Percentiles rank a stretch among this genome's conserved stretches.
phyloP scores from a whole-genome alignment of 352 stramenopile species.

The Lagenidium sp. region DNA sequence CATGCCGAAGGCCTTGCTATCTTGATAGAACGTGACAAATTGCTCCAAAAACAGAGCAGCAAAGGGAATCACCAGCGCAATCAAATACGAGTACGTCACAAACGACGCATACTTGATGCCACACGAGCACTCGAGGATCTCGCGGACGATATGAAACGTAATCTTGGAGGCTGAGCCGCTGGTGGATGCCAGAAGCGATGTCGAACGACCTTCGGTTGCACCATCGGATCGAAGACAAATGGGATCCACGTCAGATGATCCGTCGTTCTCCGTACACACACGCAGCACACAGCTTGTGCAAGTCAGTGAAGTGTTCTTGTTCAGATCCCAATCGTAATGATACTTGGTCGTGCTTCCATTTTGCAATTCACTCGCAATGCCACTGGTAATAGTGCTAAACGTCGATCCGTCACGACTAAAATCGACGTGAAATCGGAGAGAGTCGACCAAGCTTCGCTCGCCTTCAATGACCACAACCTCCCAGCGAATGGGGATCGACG shows the following conservation, averaged over 20 bases:
- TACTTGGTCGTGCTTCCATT: slow-evolving; percentile 10
- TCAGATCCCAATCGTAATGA: slow-evolving; percentile 37
- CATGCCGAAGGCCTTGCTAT: slow-evolving; percentile 34
- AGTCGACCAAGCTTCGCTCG: slow-evolving; percentile 8
- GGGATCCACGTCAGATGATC: slow-evolving; percentile 2
- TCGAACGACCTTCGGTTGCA: not conserved
- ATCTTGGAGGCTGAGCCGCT: slow-evolving; percentile 7
- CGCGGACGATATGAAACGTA: slow-evolving; percentile 41
- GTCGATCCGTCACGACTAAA: slow-evolving; percentile 31
- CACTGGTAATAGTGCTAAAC: slow-evolving; percentile 23
- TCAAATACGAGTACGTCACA: slow-evolving; percentile 28
- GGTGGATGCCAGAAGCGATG: not conserved
- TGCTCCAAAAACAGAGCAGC: slow-evolving; percentile 32
- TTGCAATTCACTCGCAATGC: slow-evolving; percentile 5
- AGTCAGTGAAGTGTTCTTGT: slow-evolving; percentile 22
- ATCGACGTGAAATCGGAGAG: slow-evolving; percentile 20
- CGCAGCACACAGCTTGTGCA: slow-evolving; percentile 38
- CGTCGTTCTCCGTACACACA: slow-evolving; percentile 17
- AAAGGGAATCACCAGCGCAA: slow-evolving; percentile 27
- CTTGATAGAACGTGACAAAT: slow-evolving; percentile 52
- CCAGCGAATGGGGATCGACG: slow-evolving; percentile 32
- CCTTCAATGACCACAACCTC: slow-evolving; percentile 20
- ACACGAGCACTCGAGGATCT: slow-evolving; percentile 38
- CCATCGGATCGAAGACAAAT: slow-evolving; percentile 49
- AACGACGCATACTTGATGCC: slow-evolving; percentile 28